Conservation (phyloP, 176 grass and related monocot genomes). For the Zea mays region Zm-B73-REFERENCE-NAM-5.0 NC_050099.1:125731001-125731500, state of each 20-base stretch:
- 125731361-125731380: slow-evolving; percentile 42
- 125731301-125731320: too few relatives aligned
- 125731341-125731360: too few relatives aligned
- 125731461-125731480: slow-evolving; percentile 37
- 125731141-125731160: slow-evolving; percentile 39
- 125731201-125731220: slow-evolving; percentile 38
- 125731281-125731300: slow-evolving; percentile 66
- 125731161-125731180: slow-evolving; percentile 61
- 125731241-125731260: slow-evolving; percentile 85
- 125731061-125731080: slow-evolving; percentile 57
- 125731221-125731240: slow-evolving; percentile 70
- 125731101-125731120: slow-evolving; percentile 9
- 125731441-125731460: slow-evolving; percentile 45
- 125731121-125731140: slow-evolving; percentile 26
- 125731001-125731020: too few relatives aligned
- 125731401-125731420: slow-evolving; percentile 87
- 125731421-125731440: slow-evolving; percentile 95
- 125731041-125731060: slow-evolving; percentile 74
- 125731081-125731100: slow-evolving; percentile 43
- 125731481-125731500: slow-evolving; percentile 56
- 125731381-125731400: slow-evolving; percentile 82
- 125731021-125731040: slow-evolving; percentile 74
- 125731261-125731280: not conserved
- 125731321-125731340: too few relatives aligned
- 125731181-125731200: slow-evolving; percentile 59